These are phyloP conservation scores for Pontederia paniculata DNA, from an alignment of 176 grass and related monocot species.

Conservation along the genomic window DNA sequence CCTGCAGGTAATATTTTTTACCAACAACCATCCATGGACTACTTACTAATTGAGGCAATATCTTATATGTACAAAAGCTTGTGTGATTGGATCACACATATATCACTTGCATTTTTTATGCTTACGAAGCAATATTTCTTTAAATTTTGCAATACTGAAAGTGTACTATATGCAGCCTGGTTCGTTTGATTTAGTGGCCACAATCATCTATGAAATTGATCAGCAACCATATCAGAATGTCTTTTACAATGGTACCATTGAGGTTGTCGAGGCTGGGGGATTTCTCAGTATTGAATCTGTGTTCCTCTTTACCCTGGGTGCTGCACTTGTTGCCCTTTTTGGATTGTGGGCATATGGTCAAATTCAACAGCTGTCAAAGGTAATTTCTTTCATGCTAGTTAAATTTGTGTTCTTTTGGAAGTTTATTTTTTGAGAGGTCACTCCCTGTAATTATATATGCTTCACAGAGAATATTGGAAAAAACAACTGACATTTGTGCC, in stretches of 20 bases:
- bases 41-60: no score
- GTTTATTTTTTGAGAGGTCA: no score
- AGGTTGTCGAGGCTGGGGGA: conserved; percentile 77
- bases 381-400: conserved; percentile 13
- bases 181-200: conserved; percentile 89
- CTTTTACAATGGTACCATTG: conserved; percentile 90
- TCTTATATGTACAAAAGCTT: no score
- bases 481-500: no score
- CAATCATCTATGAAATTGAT: conserved; percentile 87
- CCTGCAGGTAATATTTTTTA: conserved; percentile 50
- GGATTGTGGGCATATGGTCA: conserved; percentile 93
- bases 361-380: conserved; percentile 91
- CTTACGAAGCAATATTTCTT: background rate
- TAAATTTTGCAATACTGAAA: no score
- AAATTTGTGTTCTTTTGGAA: no score
- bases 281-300: conserved; percentile 89
- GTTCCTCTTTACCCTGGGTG: conserved; percentile 85
- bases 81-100: no score
- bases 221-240: conserved; percentile 72
- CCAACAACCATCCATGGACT: no score
- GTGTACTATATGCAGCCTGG: conserved; percentile 61
- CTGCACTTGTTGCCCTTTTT: conserved; percentile 53
- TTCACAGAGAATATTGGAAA: no score
- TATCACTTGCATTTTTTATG: conserved; percentile 17
- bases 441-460: no score